Evolutionary conservation across 345 rosid genomes (phyloP).

Genomic region (Carallia brachiata): DNA sequence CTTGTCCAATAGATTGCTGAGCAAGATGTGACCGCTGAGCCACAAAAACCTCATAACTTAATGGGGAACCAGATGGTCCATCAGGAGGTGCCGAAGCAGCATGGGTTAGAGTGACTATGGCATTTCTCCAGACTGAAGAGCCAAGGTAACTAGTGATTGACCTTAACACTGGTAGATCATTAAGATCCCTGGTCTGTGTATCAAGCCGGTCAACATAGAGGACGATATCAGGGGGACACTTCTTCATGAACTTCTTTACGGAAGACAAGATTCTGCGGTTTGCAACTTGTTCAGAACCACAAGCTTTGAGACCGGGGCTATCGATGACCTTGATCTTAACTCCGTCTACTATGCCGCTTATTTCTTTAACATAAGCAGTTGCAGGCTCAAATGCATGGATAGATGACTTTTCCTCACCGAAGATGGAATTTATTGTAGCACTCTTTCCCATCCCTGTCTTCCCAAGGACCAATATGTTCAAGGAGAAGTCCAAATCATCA

Average conservation of each 20-base stretch:
- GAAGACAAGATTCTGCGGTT: constrained; percentile 65
- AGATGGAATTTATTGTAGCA: constrained; percentile 84
- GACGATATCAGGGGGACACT: constrained; percentile 76
- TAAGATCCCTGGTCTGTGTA: constrained; percentile 77
- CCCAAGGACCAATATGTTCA: constrained; percentile 85
- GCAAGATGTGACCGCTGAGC: constrained; percentile 90
- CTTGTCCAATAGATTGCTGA: constrained; percentile 92
- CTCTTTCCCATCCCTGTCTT: constrained; percentile 96
- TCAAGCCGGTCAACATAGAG: constrained; percentile 88
- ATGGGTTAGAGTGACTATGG: constrained; percentile 85
- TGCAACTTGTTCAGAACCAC: constrained; percentile 72
- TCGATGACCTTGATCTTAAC: constrained; percentile 67
- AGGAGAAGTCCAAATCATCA: constrained; percentile 60
- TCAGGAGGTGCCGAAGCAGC: constrained; percentile 98
- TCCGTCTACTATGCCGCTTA: constrained; percentile 64
- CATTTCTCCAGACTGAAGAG: constrained; percentile 82
- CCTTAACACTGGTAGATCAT: constrained; percentile 73
- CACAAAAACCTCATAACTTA: constrained; percentile 86
- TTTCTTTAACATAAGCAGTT: constrained; percentile 60
- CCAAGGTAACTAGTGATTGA: constrained; percentile 68
- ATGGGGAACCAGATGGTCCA: constrained; percentile 83
- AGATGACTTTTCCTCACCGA: constrained; percentile 63
- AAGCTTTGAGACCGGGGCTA: constrained; percentile 74
- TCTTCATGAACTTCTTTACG: constrained; percentile 61
- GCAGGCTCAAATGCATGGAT: constrained; percentile 79